Conservation (phyloP, 1,284 basidiomycete genomes). For the Termitomyces sp. region DNA sequence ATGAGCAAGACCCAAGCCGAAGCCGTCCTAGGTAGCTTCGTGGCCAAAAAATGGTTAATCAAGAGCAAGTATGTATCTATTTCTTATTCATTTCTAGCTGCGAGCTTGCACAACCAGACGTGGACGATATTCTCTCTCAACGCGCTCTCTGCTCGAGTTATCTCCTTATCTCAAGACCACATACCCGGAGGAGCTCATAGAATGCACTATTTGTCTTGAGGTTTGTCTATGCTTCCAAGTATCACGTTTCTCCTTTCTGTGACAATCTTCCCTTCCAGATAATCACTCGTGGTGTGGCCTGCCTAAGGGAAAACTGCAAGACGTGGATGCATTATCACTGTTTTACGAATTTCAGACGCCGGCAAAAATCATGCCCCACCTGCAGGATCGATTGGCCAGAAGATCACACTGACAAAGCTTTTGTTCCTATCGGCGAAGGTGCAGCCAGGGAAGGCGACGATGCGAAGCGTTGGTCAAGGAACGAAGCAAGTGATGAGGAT, state of each 20-base stretch:
- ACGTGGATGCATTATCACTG: slow-evolving; percentile 66
- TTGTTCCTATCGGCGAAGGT: slow-evolving; percentile 57
- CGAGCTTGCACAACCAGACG: slow-evolving; percentile 33
- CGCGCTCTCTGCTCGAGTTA: slow-evolving; percentile 73
- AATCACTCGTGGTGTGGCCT: slow-evolving; percentile 63
- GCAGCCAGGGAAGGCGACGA: slow-evolving; percentile 60
- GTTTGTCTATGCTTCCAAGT: slow-evolving; percentile 29
- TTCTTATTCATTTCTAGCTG: background rate
- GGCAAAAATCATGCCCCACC: slow-evolving; percentile 45
- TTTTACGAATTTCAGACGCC: slow-evolving; percentile 42
- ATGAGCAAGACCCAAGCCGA: slow-evolving; percentile 78
- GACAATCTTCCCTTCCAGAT: slow-evolving; percentile 34
- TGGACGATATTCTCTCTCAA: slow-evolving; percentile 74
- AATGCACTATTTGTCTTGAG: slow-evolving; percentile 75
- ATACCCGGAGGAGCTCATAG: slow-evolving; percentile 66
- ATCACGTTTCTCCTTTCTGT: background rate
- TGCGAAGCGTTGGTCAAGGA: slow-evolving; percentile 32
- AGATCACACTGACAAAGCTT: slow-evolving; percentile 34
- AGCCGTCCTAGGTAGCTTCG: slow-evolving; percentile 69
- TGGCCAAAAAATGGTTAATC: slow-evolving; percentile 74
- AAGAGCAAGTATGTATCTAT: slow-evolving; percentile 58
- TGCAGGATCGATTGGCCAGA: slow-evolving; percentile 58
- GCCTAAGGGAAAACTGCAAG: slow-evolving; percentile 59
- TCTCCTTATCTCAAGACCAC: slow-evolving; percentile 67
- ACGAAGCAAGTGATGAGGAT: slow-evolving; percentile 39